Evolutionary conservation across 768 basidiomycete species (phyloP), one percentile per base, ranked within the genome.

Genomic region (Calocybe cyanea): DNA sequence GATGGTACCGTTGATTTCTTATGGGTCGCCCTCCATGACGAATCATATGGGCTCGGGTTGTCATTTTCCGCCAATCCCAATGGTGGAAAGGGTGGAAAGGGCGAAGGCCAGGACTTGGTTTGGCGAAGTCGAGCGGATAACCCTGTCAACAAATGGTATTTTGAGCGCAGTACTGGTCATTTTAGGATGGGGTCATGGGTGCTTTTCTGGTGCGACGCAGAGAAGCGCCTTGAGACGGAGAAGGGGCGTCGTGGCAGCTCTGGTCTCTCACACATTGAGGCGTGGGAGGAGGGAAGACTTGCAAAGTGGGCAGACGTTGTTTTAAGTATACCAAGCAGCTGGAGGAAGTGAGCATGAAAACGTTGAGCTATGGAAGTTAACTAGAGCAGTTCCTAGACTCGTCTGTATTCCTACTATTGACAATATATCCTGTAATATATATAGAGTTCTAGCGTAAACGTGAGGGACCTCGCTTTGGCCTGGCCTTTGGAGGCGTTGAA

Each of bases 81-180:
- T 49, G 89, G 96, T 1, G 95, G 96, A 11, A 85, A 89, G 57
- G 82, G 85, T 43, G 96, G 95, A 24, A 73, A 79, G 46, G 94
- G 95, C 20, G 80, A 87, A 62, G 93, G 94, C n/a, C 75, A 83
- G 35, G 96, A 98, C 60, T 76, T 99, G 48, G 92, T 99, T 31
- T 99, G 96, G 96, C 81, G 96, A 37, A 88, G 85, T 62, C 77
- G 96, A 44, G 76, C 87, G 6, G 77, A 96, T 67, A 99, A 99
- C 64, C 94, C 93, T 0, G 83, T 98, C 46, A 99, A 99, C 69
- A 95, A 93, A 67, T 99, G 96, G 96, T 99, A 99, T 68, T 97
- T 92, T 54, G 96, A 99, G 59, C 83, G 96, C 25, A 89, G 87
- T 61, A 87, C 85, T 15, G 96, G 96, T 15, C 94, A 97, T 67